phyloP scores from a whole-genome alignment of 2,329 filamentous ascomycete genomes.

The Calonectria leucothoes region DNA sequence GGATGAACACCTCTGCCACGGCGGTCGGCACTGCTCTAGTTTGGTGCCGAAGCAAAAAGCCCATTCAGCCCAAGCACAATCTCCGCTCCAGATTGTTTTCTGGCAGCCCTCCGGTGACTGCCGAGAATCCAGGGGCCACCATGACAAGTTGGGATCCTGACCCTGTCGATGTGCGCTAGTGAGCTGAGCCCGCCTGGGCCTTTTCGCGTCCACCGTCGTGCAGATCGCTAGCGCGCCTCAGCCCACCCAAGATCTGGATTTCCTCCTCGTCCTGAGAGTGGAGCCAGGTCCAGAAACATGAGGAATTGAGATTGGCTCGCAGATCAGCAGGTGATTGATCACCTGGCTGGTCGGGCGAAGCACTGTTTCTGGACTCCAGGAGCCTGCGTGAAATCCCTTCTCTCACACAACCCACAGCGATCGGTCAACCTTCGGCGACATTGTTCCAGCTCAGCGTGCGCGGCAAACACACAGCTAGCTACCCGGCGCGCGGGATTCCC shows the following conservation, averaged over 20 bases:
- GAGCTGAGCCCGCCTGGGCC: conserved; percentile 39
- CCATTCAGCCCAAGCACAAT: conserved; percentile 13
- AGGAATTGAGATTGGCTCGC: conserved; percentile 42
- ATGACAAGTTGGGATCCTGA: conserved; percentile 13
- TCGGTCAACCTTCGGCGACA: conserved; percentile 22
- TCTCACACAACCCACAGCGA: not conserved
- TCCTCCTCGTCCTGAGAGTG: conserved; percentile 36
- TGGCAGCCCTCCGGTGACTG: conserved; percentile 21
- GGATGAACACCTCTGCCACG: not conserved
- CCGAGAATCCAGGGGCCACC: conserved; percentile 20
- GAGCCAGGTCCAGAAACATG: conserved; percentile 32
- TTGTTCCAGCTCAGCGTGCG: conserved; percentile 12
- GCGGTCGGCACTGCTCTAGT: conserved; percentile 5
- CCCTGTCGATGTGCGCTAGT: conserved; percentile 33
- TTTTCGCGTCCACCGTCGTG: conserved; percentile 42
- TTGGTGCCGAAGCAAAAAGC: conserved; percentile 22
- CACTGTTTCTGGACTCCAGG: conserved; percentile 8
- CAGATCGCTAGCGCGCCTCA: conserved; percentile 43
- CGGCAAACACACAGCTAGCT: conserved; percentile 26
- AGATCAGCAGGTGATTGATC: conserved; percentile 44
- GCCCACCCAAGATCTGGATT: conserved; percentile 42
- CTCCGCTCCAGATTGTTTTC: conserved; percentile 21
- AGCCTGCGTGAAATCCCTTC: conserved; percentile 3
- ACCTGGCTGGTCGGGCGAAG: conserved; percentile 29
- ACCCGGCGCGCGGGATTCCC: conserved; percentile 42